Conservation (phyloP, 768 basidiomycete species). For the Auricularia sp. region DNA sequence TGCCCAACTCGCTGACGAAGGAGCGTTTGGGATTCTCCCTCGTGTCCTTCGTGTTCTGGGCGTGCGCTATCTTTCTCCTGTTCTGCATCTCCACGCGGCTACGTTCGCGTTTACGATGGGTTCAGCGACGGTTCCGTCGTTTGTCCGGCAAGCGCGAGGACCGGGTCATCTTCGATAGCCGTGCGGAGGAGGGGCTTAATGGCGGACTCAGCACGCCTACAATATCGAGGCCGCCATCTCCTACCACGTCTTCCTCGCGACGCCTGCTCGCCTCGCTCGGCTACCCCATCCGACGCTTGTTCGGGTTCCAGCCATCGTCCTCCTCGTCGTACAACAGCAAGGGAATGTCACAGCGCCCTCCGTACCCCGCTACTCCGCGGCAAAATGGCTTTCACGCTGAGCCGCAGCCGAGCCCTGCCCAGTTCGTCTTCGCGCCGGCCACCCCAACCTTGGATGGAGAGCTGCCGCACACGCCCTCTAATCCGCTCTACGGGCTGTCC, state of each 20-base stretch:
- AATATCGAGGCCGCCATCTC: conserved; percentile 5
- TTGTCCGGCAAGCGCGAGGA: not conserved
- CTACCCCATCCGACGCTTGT: not conserved
- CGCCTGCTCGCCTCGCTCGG: not conserved
- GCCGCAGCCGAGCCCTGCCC: not conserved
- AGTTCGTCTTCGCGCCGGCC: not conserved
- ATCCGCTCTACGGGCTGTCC: conserved; percentile 10
- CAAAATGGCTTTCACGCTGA: not conserved
- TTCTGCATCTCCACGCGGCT: conserved; percentile 6
- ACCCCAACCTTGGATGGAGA: not conserved
- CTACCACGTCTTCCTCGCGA: not conserved
- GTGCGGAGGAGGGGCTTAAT: not conserved
- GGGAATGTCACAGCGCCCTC: not conserved
- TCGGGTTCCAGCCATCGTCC: not conserved
- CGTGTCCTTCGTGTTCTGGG: conserved; percentile 9
- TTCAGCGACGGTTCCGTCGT: not conserved
- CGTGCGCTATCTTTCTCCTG: conserved; percentile 5
- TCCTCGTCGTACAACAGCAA: not conserved
- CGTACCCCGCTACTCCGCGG: not conserved
- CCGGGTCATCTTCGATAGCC: not conserved
- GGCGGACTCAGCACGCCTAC: conserved; percentile 4
- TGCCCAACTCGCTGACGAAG: conserved; percentile 53
- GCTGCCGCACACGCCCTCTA: conserved; percentile 5
- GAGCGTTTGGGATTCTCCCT: conserved; percentile 17
- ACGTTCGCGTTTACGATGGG: conserved; percentile 2